A percentile compares a stretch with the other conserved stretches of the same genome.
Evolutionary conservation across 1,139 yeast genomes (phyloP).

Genomic region (Saccharomyces hybrid): DNA sequence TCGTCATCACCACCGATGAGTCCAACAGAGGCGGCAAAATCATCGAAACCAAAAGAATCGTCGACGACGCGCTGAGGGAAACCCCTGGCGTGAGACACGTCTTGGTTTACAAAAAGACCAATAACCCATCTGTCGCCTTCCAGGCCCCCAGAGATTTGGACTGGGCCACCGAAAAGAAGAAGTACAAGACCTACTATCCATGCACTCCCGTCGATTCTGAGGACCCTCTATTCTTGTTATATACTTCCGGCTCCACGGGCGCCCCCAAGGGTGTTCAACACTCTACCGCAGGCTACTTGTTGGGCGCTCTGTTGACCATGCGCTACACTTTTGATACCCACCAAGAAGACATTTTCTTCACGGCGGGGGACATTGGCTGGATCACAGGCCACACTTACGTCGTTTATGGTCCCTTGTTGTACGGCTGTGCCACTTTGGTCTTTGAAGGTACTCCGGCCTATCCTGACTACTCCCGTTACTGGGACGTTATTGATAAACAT

Average conservation of each 20-base stretch:
- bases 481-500: constrained; percentile 75
- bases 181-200: constrained; percentile 73
- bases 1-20: constrained; percentile 76
- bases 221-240: constrained; percentile 87
- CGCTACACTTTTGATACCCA: constrained; percentile 74
- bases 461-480: constrained; percentile 70
- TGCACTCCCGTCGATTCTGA: constrained; percentile 85
- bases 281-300: constrained; percentile 70
- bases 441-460: constrained; percentile 86
- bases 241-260: constrained; percentile 96
- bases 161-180: constrained; percentile 72
- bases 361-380: constrained; percentile 90
- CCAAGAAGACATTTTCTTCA: constrained; percentile 62
- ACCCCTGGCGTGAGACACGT: constrained; percentile 66
- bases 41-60: constrained; percentile 75
- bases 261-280: constrained; percentile 96
- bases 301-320: constrained; percentile 63
- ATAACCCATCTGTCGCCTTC: constrained; percentile 59
- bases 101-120: constrained; percentile 67
- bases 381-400: constrained; percentile 82
- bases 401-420: constrained; percentile 71
- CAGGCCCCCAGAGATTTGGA: constrained; percentile 58
- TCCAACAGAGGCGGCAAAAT: constrained; percentile 78
- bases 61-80: constrained; percentile 68
- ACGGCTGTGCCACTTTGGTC: constrained; percentile 75